Evolutionary conservation across 139 green algal genomes (phyloP).

Genomic region (Tetradesmus obliquus): DNA sequence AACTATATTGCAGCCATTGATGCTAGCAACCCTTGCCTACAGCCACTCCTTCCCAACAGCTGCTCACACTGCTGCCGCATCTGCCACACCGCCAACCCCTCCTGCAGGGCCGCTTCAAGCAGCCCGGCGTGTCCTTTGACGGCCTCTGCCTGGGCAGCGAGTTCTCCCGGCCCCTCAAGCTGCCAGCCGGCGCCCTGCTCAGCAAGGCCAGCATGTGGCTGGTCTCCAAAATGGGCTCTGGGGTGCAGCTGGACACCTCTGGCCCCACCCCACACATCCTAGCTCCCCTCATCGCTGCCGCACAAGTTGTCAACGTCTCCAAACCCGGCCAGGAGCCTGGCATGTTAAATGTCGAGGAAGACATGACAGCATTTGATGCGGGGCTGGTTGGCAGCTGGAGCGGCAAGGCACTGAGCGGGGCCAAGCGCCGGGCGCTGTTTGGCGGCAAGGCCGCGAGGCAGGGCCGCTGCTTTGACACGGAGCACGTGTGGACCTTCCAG

Average conservation of each 20-base stretch:
- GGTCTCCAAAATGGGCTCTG: slow-evolving; percentile 12
- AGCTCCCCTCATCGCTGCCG: slow-evolving; percentile 21
- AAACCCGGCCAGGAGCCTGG: background rate
- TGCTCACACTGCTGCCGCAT: background rate
- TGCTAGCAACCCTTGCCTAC: background rate
- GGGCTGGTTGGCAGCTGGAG: background rate
- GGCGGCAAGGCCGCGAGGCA: background rate
- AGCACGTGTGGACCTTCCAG: slow-evolving; percentile 45
- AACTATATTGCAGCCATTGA: no score
- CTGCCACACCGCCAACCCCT: background rate
- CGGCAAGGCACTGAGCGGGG: background rate
- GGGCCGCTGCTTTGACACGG: slow-evolving; percentile 13
- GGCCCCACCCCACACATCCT: slow-evolving; percentile 22
- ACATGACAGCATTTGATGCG: slow-evolving; percentile 20
- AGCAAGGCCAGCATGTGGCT: slow-evolving; percentile 8
- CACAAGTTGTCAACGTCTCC: slow-evolving; percentile 12
- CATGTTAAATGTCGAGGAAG: background rate
- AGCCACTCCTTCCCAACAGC: background rate
- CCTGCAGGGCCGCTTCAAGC: slow-evolving; percentile 38
- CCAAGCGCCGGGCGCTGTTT: slow-evolving; percentile 9
- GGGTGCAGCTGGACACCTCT: slow-evolving; percentile 7
- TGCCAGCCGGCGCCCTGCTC: slow-evolving; percentile 11
- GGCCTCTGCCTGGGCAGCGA: slow-evolving; percentile 10
- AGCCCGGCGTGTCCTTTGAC: slow-evolving; percentile 16
- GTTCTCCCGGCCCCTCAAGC: slow-evolving; percentile 25